Base-by-base conservation (phyloP, 2,329 filamentous ascomycete species). In the Didymella sp. region DNA sequence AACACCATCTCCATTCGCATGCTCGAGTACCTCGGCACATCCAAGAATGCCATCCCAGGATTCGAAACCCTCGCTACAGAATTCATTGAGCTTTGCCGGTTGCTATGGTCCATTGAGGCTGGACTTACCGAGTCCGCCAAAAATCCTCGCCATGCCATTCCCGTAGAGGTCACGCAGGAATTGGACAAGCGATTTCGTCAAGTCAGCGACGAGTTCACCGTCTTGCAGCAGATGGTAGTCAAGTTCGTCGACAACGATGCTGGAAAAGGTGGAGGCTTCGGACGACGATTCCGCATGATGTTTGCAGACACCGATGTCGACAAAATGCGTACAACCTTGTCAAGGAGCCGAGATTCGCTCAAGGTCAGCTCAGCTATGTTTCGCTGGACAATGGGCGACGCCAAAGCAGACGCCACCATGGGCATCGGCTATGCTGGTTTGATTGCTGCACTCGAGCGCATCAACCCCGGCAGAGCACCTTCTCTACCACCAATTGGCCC, bases 381-480 rank as follows among this genome's bases (percentile, higher is more conserved):
- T 72, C 83, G 87, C 62, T 89, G 87, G 86, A 85, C 83, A 19
- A 77, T 89, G 3, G 86, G 85, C 27, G 71, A 74, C 22, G 79
- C 80, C 19, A 84, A 82, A 68, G 82, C 84, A 15, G 85, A 88
- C 62, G 82, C 82, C 15, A 81, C 85, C 12, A 81, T 85, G 38
- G 86, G 86, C 17, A 88, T 89, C 42, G 88, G 88, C 40, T 90
- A 88, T 67, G 87, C 86, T 1, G 86, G 86, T 4, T 80, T 90
- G 7, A 84, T 85, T 1, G 87, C 87, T 9, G 87, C 87, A 3
- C 80, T 90, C 11, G 84, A 88, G 41, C 79, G 82, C 52, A 74
- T 85, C 60, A 74, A 67, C 57, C 74, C 62, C 55, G 58, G 61
- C 60, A 66, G 73, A 61, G 52, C 69, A 54, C 51, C 60, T 59